Evolutionary conservation across 768 basidiomycete species (phyloP), one percentile per base, ranked within the genome.

Genomic region (Arthromyces matolae): DNA sequence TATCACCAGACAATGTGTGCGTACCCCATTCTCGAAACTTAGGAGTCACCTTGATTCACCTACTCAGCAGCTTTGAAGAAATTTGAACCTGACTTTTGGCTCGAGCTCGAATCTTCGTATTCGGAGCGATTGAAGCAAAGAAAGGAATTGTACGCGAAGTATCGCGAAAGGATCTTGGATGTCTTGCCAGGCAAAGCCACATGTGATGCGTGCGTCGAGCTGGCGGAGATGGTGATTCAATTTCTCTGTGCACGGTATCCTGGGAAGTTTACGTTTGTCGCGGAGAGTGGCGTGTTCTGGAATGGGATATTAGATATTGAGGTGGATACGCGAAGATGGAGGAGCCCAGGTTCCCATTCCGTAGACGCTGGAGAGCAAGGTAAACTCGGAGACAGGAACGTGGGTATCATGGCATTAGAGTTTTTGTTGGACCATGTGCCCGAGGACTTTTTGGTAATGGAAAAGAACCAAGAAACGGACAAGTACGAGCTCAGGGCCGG

Each of bases 161-260:
- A 73, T 47, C 73, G 73, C 5, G 68, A 68, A 35, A 56, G 60
- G 2, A 62, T 82, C 8, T 47, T 82, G 14, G 68, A 76, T 46
- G 67, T 65, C 4, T 60, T 77, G 2, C 77, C 79, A 0, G 80
- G 79, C 24, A 76, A 75, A 46, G 73, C 73, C 53, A 54, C 45
- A n/a, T n/a, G n/a, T n/a, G n/a, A n/a, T 0, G 78, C 77, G 0
- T 79, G 76, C 53, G 56, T 55, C 23, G 81, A 83, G 56, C 69
- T 80, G 45, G 71, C 77, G 69, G 71, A 78, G 47, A 79, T 76
- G 70, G 73, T 76, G 29, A 65, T 83, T 34, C 76, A 81, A 51
- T 83, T 72, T 52, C 63, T 83, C 33, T 80, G 77, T 35, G 70
- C 67, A 20, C 71, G 81, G 18, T 83, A 82, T 52, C 80, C 81